A percentile compares a stretch with the other conserved stretches of the same genome.
Evolutionary conservation across 225 moss, liverwort and hornwort genomes (phyloP).

Genomic region (Antitrichia curtipendula): DNA sequence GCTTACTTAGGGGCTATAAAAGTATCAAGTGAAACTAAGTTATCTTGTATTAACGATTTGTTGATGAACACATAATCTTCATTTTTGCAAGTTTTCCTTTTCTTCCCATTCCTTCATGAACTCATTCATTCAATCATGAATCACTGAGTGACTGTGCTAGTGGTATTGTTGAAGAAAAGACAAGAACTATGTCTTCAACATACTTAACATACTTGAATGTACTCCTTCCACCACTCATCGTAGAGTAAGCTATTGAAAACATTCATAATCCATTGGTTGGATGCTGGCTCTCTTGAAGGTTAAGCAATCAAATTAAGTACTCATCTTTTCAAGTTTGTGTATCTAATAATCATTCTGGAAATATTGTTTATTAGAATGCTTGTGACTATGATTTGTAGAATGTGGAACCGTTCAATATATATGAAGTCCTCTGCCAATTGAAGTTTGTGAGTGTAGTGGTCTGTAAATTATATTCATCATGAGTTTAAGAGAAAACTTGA

Average conservation of each 20-base stretch:
- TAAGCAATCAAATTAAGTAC: background rate
- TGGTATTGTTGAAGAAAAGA: too few relatives aligned
- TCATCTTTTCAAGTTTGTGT: background rate
- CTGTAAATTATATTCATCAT: background rate
- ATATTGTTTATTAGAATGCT: background rate
- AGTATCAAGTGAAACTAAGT: too few relatives aligned
- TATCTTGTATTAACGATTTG: too few relatives aligned
- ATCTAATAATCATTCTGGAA: background rate
- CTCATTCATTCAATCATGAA: too few relatives aligned
- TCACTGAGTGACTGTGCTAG: background rate
- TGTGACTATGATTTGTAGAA: background rate
- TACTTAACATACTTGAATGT: too few relatives aligned
- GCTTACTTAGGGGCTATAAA: too few relatives aligned
- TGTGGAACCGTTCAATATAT: background rate
- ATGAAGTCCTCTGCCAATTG: background rate
- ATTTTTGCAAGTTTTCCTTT: background rate
- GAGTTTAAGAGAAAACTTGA: background rate
- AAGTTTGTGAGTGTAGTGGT: background rate
- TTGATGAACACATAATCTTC: background rate
- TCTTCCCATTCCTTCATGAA: background rate
- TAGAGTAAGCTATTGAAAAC: too few relatives aligned
- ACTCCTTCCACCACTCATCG: too few relatives aligned
- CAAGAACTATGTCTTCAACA: too few relatives aligned
- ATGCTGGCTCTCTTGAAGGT: background rate
- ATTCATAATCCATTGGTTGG: background rate